Evolutionary conservation across 768 basidiomycete genomes (phyloP).

Genomic region (Collybiopsis luxurians): DNA sequence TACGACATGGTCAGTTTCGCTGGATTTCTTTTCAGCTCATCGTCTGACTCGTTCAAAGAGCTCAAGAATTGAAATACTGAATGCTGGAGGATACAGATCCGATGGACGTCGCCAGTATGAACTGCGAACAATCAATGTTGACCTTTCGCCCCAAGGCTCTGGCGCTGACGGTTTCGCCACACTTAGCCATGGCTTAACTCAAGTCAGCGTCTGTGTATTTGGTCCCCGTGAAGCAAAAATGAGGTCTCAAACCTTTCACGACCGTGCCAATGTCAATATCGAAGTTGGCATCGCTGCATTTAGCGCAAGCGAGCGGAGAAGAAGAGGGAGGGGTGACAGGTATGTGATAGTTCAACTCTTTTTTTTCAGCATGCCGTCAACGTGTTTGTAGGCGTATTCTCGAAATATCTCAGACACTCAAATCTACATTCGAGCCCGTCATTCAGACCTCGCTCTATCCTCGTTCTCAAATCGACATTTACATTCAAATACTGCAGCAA

Average conservation of each 20-base stretch:
- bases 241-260: conserved; percentile 78
- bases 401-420: conserved; percentile 84
- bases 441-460: conserved; percentile 90
- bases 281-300: conserved; percentile 87
- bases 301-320: conserved; percentile 77
- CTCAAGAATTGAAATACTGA: conserved; percentile 71
- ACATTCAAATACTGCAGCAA: conserved; percentile 88
- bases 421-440: conserved; percentile 95
- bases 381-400: conserved; percentile 63
- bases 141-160: conserved; percentile 67
- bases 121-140: conserved; percentile 77
- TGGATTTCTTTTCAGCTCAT: not conserved
- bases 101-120: conserved; percentile 94
- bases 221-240: conserved; percentile 89
- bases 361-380: not conserved
- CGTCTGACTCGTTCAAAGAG: conserved; percentile 25
- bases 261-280: conserved; percentile 87
- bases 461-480: conserved; percentile 91
- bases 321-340: conserved; percentile 83
- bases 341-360: conserved; percentile 36
- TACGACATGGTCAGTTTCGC: not conserved
- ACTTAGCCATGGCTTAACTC: conserved; percentile 87
- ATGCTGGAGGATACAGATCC: conserved; percentile 84
- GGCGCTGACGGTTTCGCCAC: conserved; percentile 81
- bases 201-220: conserved; percentile 84